A percentile compares a stretch with the other conserved stretches of the same genome.
phyloP scores from a whole-genome alignment of 2,329 filamentous ascomycete genomes.

The Ampelomyces quisqualis region DNA sequence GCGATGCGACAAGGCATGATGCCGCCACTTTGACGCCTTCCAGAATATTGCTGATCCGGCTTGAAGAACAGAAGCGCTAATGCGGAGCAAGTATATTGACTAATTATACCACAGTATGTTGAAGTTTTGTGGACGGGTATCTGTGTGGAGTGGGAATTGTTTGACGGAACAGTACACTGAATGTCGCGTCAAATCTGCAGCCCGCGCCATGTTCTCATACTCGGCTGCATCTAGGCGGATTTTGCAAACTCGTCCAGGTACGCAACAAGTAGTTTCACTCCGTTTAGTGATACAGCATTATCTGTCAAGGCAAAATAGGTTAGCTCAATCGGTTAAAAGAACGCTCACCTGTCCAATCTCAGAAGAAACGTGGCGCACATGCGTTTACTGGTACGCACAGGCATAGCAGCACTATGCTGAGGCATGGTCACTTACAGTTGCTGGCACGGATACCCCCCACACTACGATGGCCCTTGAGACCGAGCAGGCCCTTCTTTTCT shows the following conservation, averaged over 20 bases:
- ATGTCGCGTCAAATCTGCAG: conserved; percentile 3
- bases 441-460: conserved; percentile 83
- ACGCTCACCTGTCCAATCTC: not conserved
- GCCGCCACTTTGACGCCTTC: conserved; percentile 1
- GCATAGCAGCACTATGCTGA: not conserved
- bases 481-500: conserved; percentile 67
- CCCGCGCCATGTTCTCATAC: conserved; percentile 17
- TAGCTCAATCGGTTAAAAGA: conserved; percentile 14
- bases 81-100: not conserved
- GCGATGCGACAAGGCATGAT: conserved; percentile 2
- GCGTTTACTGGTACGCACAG: not conserved
- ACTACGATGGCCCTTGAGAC: conserved; percentile 84
- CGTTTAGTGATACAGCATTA: conserved; percentile 73
- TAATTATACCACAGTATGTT: not conserved
- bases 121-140: conserved; percentile 1
- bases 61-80: no score
- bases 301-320: conserved; percentile 47
- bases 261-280: conserved; percentile 65
- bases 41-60: conserved; percentile 10
- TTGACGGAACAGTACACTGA: not conserved
- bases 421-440: conserved; percentile 59
- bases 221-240: conserved; percentile 21
- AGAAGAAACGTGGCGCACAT: conserved; percentile 1
- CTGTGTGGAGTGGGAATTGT: not conserved
- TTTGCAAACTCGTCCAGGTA: conserved; percentile 64